Base-by-base conservation (phyloP, 176 grass and related monocot species). In the Olyra latifolia region DNA sequence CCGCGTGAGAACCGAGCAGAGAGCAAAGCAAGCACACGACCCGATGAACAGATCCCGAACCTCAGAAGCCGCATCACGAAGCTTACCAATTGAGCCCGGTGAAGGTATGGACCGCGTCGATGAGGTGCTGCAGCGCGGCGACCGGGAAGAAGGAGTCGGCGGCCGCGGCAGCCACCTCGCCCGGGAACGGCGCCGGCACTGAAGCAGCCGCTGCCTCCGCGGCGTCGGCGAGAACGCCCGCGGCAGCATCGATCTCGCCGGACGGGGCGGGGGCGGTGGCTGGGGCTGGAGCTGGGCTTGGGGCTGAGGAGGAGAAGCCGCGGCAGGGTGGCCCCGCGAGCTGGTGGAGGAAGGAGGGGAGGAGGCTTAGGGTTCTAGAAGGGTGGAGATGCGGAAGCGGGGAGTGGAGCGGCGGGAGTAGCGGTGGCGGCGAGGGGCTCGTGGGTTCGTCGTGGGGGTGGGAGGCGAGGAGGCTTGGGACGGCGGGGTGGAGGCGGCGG, bases 101-200 rank as follows among this genome's bases (percentile, higher is more conserved):
- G 77, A 91, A 84, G 35, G 69, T 78, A 83, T 99, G 96, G 47
- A 99, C 25, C 1, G 61, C 25, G 35, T 99, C 96, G 32, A 99
- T 95, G 27, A 99, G 10, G 78, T 95, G 86, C 84, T 99, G 96
- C 54, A 99, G 96, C 8, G 81, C 92, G 1, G 92, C 92, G 15
- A 95, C 86, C 8, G 90, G 90, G 57, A 78, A 24, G 65, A 89
- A 99, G 1, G 88, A 89, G 65, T 89, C 96, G 0, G 75, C 88
- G 8, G 96, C 96, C 23, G 96, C 96, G 2, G 96, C 92, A 2
- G 96, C 90, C 20, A 98, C 96, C 81, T 98, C 96, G 13, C 95
- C 96, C 8, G 90, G 87, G 72, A 93, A 95, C 38, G 96, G 81
- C 44, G 81, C 83, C 74, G 96, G 92, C 5, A 77, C 73, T 10